Evolutionary conservation across 164 flowering plant species (phyloP), one percentile per base, ranked within the genome.

Genomic region (Aristolochia californica): DNA sequence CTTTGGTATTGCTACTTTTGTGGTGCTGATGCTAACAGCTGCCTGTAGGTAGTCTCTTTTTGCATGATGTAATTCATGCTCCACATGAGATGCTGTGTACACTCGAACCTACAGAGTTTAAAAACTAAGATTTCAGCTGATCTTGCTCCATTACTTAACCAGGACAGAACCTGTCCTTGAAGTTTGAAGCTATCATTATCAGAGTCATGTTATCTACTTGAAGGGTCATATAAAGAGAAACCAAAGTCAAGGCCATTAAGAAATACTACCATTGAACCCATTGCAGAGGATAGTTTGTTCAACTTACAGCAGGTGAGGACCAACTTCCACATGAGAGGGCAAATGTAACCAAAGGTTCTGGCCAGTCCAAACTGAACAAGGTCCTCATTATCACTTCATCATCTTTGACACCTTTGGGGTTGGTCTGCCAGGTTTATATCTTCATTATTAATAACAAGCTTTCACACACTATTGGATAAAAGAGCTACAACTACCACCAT

Each of bases 301-400:
- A 24, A 83, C 96, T 83, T 85, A 91, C 97, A 58, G 89, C 83
- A 48, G 96, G 96, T 26, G 94, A 87, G 62, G 97, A 91, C 94
- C 94, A 87, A 71, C 96, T 91, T 72, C 97, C 97, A 62, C 96
- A 91, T 28, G 91, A 85, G 25, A 91, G 94, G 27, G 96, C 97
- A 76, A 91, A 91, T 67, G 97, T 85, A 20, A 91, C 94, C 75
- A 84, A 65, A 12, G 97, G 96, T 70, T 91, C 97, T 9, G 97
- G 85, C 72, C 83, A 70, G 56, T 91, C 96, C 75, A 91, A 66
- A 16, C 89, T 88, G 56, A 80, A 83, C 34, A 67, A 62, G 68
- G 74, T 81, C 53, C 86, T 68, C 20, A 73, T 74, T 13, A 77
- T 70, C 71, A 68, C 68, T 57, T 87, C 94, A 53, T 83, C 83